These are phyloP conservation scores for Oenanthe sinensis DNA, from an alignment of 129 eudicot species.

Conservation along the genomic window DNA sequence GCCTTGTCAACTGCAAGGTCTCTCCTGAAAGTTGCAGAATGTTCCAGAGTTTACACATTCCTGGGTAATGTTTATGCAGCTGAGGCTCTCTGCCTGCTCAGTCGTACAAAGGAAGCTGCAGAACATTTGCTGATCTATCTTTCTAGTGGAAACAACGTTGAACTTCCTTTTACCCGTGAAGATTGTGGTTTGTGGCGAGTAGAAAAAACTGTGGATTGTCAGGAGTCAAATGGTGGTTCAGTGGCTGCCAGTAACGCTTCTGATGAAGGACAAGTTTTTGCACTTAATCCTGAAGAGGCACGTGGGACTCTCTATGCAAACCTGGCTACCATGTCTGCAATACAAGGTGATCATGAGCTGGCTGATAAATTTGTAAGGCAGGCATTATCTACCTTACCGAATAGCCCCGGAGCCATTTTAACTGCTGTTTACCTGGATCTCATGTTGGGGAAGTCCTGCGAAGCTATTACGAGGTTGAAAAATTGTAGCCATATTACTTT, in stretches of 20 bases:
- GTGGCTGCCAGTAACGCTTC: conserved; percentile 18
- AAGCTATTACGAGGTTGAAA: conserved; percentile 64
- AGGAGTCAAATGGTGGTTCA: conserved; percentile 42
- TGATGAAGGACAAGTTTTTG: conserved; percentile 31
- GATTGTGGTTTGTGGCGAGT: conserved; percentile 51
- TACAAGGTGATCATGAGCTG: conserved; percentile 67
- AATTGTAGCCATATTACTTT: conserved; percentile 47
- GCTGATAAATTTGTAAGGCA: conserved; percentile 46
- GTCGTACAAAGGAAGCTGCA: conserved; percentile 80
- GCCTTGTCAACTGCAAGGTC: conserved; percentile 62
- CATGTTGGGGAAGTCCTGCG: conserved; percentile 46
- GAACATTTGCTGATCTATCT: conserved; percentile 58
- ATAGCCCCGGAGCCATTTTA: conserved; percentile 49
- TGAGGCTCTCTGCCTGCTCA: conserved; percentile 73
- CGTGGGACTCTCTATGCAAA: conserved; percentile 60
- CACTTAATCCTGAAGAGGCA: conserved; percentile 72
- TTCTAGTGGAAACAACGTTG: conserved; percentile 36
- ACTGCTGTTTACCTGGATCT: conserved; percentile 75
- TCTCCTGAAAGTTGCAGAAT: conserved; percentile 57
- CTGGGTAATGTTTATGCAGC: conserved; percentile 76
- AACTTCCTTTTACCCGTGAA: conserved; percentile 68
- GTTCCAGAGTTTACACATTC: conserved; percentile 51
- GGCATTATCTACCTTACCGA: conserved; percentile 49
- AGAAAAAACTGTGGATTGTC: conserved; percentile 47
- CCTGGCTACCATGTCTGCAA: conserved; percentile 59